These are phyloP conservation scores for Scedosporium aurantiacum DNA, from an alignment of 2,329 filamentous ascomycete species.

Conservation along the genomic window DNA sequence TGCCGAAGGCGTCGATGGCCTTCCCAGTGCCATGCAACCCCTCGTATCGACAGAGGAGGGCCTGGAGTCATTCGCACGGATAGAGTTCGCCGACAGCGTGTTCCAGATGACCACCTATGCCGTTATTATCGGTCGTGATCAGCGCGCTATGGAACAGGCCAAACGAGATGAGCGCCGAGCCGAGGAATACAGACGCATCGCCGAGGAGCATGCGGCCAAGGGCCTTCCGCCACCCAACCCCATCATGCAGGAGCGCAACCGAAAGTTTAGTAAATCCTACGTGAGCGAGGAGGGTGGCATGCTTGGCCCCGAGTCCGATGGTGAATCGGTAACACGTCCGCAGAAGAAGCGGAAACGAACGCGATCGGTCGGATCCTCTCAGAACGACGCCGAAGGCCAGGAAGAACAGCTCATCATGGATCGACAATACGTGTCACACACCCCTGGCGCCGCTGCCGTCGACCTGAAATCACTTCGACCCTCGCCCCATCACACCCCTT, in stretches of 20 bases:
- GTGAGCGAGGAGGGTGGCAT: slow-evolving; percentile 62
- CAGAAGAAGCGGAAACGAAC: slow-evolving; percentile 36
- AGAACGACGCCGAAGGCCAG: slow-evolving; percentile 11
- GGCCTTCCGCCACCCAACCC: slow-evolving; percentile 42
- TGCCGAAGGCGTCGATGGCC: slow-evolving; percentile 18
- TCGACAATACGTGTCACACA: slow-evolving; percentile 50
- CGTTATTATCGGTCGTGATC: slow-evolving; percentile 62
- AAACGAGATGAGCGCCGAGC: slow-evolving; percentile 38
- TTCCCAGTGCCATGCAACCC: slow-evolving; percentile 20
- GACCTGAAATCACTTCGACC: slow-evolving; percentile 50
- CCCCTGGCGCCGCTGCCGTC: slow-evolving; percentile 45
- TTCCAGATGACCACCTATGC: slow-evolving; percentile 70
- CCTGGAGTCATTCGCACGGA: slow-evolving; percentile 45
- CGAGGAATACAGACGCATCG: slow-evolving; percentile 31
- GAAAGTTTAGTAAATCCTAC: slow-evolving; percentile 51
- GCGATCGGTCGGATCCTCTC: slow-evolving; percentile 16
- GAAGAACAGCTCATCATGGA: slow-evolving; percentile 41
- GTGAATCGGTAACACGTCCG: slow-evolving; percentile 36
- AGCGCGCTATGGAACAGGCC: slow-evolving; percentile 45
- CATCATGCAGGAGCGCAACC: slow-evolving; percentile 34
- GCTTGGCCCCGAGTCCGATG: slow-evolving; percentile 50
- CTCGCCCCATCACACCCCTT: slow-evolving; percentile 49
- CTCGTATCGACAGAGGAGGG: slow-evolving; percentile 21
- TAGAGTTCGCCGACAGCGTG: slow-evolving; percentile 64
- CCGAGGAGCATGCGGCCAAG: slow-evolving; percentile 33